Percentiles rank a stretch among this genome's conserved stretches.
phyloP scores from a whole-genome alignment of 2,329 filamentous ascomycete genomes.

The Paecilomyces fulvus region DNA sequence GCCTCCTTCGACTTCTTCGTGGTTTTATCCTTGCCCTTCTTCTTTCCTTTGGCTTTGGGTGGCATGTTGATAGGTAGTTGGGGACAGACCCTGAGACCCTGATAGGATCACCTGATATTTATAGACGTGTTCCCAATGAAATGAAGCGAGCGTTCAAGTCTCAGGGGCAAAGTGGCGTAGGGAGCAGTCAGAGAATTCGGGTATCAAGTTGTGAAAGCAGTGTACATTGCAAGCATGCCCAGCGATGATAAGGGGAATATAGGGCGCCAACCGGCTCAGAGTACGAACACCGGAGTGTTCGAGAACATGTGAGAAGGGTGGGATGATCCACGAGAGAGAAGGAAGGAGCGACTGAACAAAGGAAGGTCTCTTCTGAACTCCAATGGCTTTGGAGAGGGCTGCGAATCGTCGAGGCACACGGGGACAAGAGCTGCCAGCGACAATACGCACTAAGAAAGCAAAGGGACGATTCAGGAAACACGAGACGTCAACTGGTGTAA shows the following conservation, averaged over 20 bases:
- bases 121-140: conserved; percentile 13
- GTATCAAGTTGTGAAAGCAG: not conserved
- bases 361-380: not conserved
- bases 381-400: not conserved
- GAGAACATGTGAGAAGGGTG: not conserved
- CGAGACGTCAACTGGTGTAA: conserved; percentile 6
- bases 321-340: not conserved
- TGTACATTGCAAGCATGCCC: conserved; percentile 1
- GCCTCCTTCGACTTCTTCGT: conserved; percentile 8
- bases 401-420: conserved; percentile 26
- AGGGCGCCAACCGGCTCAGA: not conserved
- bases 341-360: not conserved
- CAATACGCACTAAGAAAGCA: conserved; percentile 14
- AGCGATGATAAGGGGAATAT: not conserved
- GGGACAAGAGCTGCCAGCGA: conserved; percentile 15
- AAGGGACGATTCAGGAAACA: conserved; percentile 20
- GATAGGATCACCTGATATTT: conserved; percentile 1
- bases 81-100: not conserved
- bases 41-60: conserved; percentile 5
- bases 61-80: not conserved
- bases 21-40: conserved; percentile 7
- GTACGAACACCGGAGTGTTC: not conserved
- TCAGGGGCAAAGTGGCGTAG: not conserved
- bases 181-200: not conserved
- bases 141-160: conserved; percentile 1